Evolutionary conservation across 768 basidiomycete species (phyloP).

Genomic region (Xerocomus brunneocitrinus): DNA sequence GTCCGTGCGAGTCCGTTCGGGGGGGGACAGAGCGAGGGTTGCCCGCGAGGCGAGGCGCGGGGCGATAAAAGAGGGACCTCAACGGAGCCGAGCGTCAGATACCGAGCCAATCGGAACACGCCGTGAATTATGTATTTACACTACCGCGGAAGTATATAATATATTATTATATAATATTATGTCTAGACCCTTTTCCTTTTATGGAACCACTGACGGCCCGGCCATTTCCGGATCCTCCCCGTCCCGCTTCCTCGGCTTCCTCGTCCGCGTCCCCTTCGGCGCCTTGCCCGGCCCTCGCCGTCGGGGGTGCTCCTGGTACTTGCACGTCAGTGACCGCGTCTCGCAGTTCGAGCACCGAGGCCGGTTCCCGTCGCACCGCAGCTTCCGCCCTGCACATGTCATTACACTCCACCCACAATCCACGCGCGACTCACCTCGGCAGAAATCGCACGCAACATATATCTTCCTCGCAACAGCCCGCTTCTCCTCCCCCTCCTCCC

Average conservation of each 20-base stretch:
- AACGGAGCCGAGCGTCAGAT: constrained; percentile 43
- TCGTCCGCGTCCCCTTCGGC: constrained; percentile 52
- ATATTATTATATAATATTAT: constrained; percentile 23
- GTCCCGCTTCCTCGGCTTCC: constrained; percentile 33
- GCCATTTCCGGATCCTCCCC: constrained; percentile 21
- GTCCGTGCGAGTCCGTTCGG: constrained; percentile 37
- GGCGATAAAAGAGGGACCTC: constrained; percentile 47
- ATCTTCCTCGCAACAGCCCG: constrained; percentile 25
- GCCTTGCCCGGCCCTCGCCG: constrained; percentile 77
- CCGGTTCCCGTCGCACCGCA: constrained; percentile 64
- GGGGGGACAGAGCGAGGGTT: constrained; percentile 41
- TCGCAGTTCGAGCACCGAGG: constrained; percentile 64
- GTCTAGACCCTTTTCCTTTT: constrained; percentile 18
- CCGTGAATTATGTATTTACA: constrained; percentile 16
- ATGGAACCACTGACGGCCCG: constrained; percentile 24
- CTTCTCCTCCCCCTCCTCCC: constrained; percentile 20
- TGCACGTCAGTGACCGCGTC: constrained; percentile 48
- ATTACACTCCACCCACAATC: neutral
- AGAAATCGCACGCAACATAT: constrained; percentile 69
- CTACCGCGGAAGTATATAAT: constrained; percentile 29
- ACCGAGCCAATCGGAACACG: constrained; percentile 64
- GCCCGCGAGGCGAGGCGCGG: constrained; percentile 64
- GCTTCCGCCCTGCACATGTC: constrained; percentile 56
- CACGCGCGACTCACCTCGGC: constrained; percentile 50
- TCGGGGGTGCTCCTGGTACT: constrained; percentile 46